Evolutionary conservation across 495 filamentous ascomycete species (phyloP).

Genomic region (Aspergillus hancockii): DNA sequence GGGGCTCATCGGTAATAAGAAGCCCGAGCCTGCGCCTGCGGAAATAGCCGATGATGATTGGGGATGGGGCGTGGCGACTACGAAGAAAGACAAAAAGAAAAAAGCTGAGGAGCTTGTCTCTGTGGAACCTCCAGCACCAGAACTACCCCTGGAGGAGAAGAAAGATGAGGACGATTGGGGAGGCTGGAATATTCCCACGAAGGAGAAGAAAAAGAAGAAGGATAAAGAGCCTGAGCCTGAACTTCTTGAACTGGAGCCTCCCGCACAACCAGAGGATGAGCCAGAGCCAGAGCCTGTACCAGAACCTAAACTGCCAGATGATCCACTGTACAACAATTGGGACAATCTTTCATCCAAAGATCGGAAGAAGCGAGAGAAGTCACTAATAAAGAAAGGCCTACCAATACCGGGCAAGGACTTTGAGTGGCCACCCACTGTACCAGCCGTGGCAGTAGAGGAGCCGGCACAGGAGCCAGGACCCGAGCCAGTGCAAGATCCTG

Average conservation of each 20-base stretch:
- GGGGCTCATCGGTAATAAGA: conserved; percentile 28
- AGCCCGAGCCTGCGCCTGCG: conserved; percentile 10
- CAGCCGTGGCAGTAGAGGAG: not conserved
- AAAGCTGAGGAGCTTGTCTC: conserved; percentile 31
- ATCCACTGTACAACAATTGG: conserved; percentile 17
- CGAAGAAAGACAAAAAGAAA: conserved; percentile 45
- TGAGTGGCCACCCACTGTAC: conserved; percentile 22
- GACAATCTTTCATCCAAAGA: conserved; percentile 26
- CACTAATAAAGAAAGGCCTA: not conserved
- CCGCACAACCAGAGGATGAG: conserved; percentile 23
- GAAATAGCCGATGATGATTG: conserved; percentile 29
- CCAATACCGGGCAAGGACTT: conserved; percentile 33
- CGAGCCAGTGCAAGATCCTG: conserved; percentile 23
- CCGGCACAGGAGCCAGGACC: conserved; percentile 21
- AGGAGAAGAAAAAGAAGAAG: conserved; percentile 26
- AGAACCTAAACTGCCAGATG: conserved; percentile 21
- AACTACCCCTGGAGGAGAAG: conserved; percentile 21
- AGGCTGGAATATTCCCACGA: conserved; percentile 17
- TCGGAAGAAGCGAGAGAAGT: conserved; percentile 7
- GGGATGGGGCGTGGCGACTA: conserved; percentile 33
- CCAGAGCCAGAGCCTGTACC: conserved; percentile 32
- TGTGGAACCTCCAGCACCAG: conserved; percentile 25
- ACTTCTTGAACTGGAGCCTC: conserved; percentile 26
- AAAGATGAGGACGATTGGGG: conserved; percentile 20
- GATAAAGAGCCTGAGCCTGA: conserved; percentile 8